Percentiles rank a stretch among this genome's conserved stretches.
These are phyloP conservation scores for Trypethelium eluteriae DNA, from an alignment of 495 filamentous ascomycete species.

Conservation along the genomic window DNA sequence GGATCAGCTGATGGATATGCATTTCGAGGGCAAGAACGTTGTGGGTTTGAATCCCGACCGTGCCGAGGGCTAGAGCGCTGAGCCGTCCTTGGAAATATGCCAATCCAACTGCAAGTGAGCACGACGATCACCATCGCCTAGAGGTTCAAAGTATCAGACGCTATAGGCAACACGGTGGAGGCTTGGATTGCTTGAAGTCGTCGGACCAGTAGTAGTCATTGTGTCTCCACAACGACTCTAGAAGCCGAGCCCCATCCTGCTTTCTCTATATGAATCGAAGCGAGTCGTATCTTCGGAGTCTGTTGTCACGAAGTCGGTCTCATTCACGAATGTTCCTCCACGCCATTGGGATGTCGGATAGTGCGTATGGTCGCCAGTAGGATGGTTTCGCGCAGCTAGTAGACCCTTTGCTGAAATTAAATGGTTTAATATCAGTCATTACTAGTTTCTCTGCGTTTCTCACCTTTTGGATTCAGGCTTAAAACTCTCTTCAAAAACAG, in stretches of 20 bases:
- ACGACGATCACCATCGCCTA: no score
- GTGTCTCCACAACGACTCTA: background rate
- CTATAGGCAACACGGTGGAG: background rate
- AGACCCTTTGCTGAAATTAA: constrained; percentile 1
- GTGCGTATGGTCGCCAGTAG: background rate
- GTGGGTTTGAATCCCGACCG: no score
- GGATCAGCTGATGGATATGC: no score
- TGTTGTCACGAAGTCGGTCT: background rate
- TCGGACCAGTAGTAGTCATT: background rate
- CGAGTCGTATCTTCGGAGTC: constrained; percentile 1
- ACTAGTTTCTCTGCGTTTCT: constrained; percentile 42
- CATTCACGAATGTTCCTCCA: background rate
- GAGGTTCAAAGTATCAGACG: background rate
- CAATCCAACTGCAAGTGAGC: no score
- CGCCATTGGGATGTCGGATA: constrained; percentile 8
- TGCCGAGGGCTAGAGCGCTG: no score
- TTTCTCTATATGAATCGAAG: constrained; percentile 5
- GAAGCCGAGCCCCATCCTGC: constrained; percentile 1
- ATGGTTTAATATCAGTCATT: constrained; percentile 44
- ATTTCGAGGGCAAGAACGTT: no score
- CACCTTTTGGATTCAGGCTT: constrained; percentile 46
- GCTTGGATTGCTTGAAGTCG: background rate
- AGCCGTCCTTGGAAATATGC: no score
- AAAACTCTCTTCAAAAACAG: constrained; percentile 51
- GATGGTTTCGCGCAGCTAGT: background rate